Evolutionary conservation across 768 basidiomycete genomes (phyloP).

Genomic region (Leccinum incarnatum): DNA sequence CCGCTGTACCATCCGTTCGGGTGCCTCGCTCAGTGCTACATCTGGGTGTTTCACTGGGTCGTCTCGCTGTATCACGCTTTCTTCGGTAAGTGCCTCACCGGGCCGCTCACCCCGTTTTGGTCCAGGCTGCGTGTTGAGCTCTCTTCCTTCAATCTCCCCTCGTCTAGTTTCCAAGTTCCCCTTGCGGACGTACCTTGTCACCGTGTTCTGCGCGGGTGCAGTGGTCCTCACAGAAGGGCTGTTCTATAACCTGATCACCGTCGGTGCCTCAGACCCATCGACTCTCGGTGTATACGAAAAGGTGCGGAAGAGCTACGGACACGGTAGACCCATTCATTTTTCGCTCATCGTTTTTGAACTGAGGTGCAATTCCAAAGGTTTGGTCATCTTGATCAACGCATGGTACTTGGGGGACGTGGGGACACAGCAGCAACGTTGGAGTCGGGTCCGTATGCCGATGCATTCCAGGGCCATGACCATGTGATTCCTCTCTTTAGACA

Average conservation of each 20-base stretch:
- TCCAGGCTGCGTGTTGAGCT: not conserved
- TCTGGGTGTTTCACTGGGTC: slow-evolving; percentile 27
- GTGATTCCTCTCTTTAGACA: not conserved
- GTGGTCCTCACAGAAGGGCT: slow-evolving; percentile 17
- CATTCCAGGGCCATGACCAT: slow-evolving; percentile 18
- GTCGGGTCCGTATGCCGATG: not conserved
- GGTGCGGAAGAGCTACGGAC: slow-evolving; percentile 13
- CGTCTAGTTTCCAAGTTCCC: slow-evolving; percentile 15
- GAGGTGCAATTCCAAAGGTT: slow-evolving; percentile 2
- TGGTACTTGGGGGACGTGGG: slow-evolving; percentile 19
- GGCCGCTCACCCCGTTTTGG: not conserved
- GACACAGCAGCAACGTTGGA: not conserved
- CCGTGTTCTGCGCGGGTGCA: slow-evolving; percentile 16
- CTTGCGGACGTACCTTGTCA: slow-evolving; percentile 15
- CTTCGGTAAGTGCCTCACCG: slow-evolving; percentile 12
- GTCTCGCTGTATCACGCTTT: slow-evolving; percentile 17
- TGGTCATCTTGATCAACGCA: slow-evolving; percentile 11
- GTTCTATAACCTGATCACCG: slow-evolving; percentile 20
- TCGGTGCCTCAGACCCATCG: slow-evolving; percentile 3
- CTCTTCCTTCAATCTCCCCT: not conserved
- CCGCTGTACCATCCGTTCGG: slow-evolving; percentile 23
- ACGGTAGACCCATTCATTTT: slow-evolving; percentile 1
- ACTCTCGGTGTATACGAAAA: slow-evolving; percentile 20
- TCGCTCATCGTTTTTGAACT: not conserved
- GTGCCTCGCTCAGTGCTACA: slow-evolving; percentile 23